Conservation (phyloP, 2,329 filamentous ascomycete species). For the Penicillium sp. region DNA sequence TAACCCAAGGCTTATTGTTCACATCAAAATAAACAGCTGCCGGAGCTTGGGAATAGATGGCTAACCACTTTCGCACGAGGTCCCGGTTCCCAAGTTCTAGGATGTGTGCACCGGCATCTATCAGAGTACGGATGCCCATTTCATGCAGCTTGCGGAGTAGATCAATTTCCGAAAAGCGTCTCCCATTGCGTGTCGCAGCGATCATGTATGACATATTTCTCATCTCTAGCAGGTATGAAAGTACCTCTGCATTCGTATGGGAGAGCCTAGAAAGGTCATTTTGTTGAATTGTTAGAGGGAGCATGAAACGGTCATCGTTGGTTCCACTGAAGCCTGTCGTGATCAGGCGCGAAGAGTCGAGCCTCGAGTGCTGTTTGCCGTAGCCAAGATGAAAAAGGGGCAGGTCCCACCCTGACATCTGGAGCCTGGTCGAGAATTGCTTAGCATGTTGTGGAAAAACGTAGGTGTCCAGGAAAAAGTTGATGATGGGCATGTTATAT, state of each 20-base stretch:
- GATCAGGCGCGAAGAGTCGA: slow-evolving; percentile 37
- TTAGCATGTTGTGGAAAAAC: slow-evolving; percentile 67
- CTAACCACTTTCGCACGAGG: slow-evolving; percentile 61
- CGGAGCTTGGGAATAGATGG: slow-evolving; percentile 3
- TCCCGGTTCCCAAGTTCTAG: slow-evolving; percentile 65
- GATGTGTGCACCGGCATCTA: slow-evolving; percentile 74
- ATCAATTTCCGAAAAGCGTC: slow-evolving; percentile 45
- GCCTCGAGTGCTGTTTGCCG: background rate
- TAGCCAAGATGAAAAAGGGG: background rate
- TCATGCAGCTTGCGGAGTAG: slow-evolving; percentile 45
- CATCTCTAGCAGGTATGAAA: slow-evolving; percentile 60
- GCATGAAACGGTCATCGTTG: slow-evolving; percentile 62
- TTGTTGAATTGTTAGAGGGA: slow-evolving; percentile 63
- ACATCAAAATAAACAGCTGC: slow-evolving; percentile 61
- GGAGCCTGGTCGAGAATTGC: slow-evolving; percentile 67
- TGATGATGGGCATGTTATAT: slow-evolving; percentile 58
- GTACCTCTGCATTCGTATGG: slow-evolving; percentile 70
- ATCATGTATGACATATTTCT: slow-evolving; percentile 50
- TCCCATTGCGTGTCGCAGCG: slow-evolving; percentile 30
- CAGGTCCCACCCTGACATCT: slow-evolving; percentile 71
- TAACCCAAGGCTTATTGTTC: slow-evolving; percentile 32
- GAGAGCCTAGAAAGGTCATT: slow-evolving; percentile 58
- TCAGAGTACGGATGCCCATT: slow-evolving; percentile 59
- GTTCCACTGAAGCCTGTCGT: slow-evolving; percentile 74
- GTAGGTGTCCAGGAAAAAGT: slow-evolving; percentile 65